phyloP scores from a whole-genome alignment of 2,329 filamentous ascomycete genomes.

The Fusarium sp. region DNA sequence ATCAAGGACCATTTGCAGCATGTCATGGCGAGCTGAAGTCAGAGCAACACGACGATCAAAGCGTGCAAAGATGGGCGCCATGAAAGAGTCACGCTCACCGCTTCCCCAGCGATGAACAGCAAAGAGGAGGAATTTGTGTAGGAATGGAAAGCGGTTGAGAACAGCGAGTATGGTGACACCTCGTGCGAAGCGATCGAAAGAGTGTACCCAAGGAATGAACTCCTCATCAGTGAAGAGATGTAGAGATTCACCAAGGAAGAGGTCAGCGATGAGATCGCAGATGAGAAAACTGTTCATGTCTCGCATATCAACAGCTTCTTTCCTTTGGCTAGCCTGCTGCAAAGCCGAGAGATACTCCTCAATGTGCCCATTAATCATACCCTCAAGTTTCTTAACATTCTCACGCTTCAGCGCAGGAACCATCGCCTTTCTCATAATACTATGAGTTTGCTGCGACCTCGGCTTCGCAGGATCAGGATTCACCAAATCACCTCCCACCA shows the following conservation, averaged over 20 bases:
- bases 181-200: not conserved
- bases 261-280: not conserved
- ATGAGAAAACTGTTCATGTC: constrained; percentile 4
- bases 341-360: not conserved
- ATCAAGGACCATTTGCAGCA: not conserved
- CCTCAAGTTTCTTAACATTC: not conserved
- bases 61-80: not conserved
- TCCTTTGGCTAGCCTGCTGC: not conserved
- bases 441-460: constrained; percentile 1
- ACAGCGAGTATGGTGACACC: not conserved
- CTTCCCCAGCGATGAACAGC: constrained; percentile 2
- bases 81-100: not conserved
- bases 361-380: not conserved
- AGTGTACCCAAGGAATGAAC: not conserved
- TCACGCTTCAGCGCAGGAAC: not conserved
- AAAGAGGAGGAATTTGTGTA: not conserved
- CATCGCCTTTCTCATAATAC: not conserved
- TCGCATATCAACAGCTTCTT: not conserved
- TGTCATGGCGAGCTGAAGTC: not conserved
- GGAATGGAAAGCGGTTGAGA: not conserved
- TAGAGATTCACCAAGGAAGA: not conserved
- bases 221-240: not conserved
- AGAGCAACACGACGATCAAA: not conserved
- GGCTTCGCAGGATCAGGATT: not conserved
- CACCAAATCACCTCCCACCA: not conserved